These are phyloP conservation scores for Fennellomyces sp. DNA, from an alignment of 371 early-diverging fungal species.

Conservation along the genomic window DNA sequence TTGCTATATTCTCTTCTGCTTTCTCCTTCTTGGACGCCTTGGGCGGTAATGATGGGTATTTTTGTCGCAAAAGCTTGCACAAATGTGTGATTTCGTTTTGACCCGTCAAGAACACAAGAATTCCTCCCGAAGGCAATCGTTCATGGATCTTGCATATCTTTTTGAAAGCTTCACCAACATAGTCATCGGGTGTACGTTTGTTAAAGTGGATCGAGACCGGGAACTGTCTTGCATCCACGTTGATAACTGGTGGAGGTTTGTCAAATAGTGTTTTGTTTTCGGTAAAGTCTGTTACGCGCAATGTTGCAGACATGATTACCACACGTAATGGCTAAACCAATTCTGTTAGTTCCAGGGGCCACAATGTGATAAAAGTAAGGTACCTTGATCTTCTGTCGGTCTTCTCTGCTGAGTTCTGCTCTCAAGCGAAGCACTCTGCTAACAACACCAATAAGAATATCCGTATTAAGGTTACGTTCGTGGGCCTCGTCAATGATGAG, in stretches of 20 bases:
- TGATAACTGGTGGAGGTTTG: constrained; percentile 82
- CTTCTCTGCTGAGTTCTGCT: constrained; percentile 59
- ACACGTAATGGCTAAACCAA: constrained; percentile 80
- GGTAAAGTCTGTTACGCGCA: constrained; percentile 93
- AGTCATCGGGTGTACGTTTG: constrained; percentile 70
- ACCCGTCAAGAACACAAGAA: constrained; percentile 92
- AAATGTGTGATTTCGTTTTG: constrained; percentile 88
- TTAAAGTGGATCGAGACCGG: constrained; percentile 88
- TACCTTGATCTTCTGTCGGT: constrained; percentile 58
- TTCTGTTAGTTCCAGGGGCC: neutral
- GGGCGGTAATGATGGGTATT: constrained; percentile 61
- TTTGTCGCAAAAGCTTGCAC: constrained; percentile 70
- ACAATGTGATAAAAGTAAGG: neutral
- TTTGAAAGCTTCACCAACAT: constrained; percentile 80
- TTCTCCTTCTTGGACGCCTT: constrained; percentile 30
- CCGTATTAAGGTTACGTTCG: constrained; percentile 98
- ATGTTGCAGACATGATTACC: constrained; percentile 99
- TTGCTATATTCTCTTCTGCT: constrained; percentile 38
- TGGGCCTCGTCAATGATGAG: constrained; percentile 99
- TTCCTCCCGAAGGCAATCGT: constrained; percentile 89
- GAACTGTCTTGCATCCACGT: constrained; percentile 93
- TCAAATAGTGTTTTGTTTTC: constrained; percentile 80
- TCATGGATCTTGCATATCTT: constrained; percentile 94
- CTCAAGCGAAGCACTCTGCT: constrained; percentile 80
- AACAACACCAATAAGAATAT: constrained; percentile 95